Base-by-base conservation (phyloP, 2,329 filamentous ascomycete genomes). In the Rugonectria rugulosa region DNA sequence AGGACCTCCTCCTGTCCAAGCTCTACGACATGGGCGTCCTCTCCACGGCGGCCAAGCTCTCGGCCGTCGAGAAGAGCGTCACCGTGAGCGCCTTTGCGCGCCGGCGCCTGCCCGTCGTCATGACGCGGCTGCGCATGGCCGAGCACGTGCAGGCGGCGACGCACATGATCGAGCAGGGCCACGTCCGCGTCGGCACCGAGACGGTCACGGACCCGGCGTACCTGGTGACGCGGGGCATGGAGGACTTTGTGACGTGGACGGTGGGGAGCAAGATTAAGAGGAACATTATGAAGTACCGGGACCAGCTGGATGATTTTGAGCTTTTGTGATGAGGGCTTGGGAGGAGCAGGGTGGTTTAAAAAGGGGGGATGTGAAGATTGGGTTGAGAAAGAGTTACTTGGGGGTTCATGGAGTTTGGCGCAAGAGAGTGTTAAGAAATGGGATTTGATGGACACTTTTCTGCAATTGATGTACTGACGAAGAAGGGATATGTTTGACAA, bases 171-270 rank as follows among this genome's bases (percentile, higher is more conserved):
- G 94, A 98, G 79, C 92, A 97, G 71, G 94, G 94, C 6, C 93
- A 97, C 72, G 92, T 98, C 4, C 82, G 94, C 42, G 92, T 97
- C 1, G 94, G 94, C 11, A 93, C 92, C 0, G 92, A 97, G 70
- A 90, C 93, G 2, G 84, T 97, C 21, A 96, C 91, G 2, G 94
- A 98, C 72, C 88, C 92, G 23, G 93, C 92, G 1, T 97, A 92
- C 68, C 75, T 97, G 48, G 92, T 98, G 7, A 95, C 91, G 31
- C 82, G 93, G 62, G 90, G 87, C 58, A 91, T 96, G 83, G 94
- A 98, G 77, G 94, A 98, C 76, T 97, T 96, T 72, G 90, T 98
- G 15, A 97, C 94, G 1, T 98, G 94, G 94, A 89, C 94, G 9
- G 91, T 96, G 68, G 92, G 91, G 57, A 96, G 91, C 75, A 97